Evolutionary conservation across 495 filamentous ascomycete species (phyloP), one percentile per base, ranked within the genome.

Genomic region (Poronia punctata): DNA sequence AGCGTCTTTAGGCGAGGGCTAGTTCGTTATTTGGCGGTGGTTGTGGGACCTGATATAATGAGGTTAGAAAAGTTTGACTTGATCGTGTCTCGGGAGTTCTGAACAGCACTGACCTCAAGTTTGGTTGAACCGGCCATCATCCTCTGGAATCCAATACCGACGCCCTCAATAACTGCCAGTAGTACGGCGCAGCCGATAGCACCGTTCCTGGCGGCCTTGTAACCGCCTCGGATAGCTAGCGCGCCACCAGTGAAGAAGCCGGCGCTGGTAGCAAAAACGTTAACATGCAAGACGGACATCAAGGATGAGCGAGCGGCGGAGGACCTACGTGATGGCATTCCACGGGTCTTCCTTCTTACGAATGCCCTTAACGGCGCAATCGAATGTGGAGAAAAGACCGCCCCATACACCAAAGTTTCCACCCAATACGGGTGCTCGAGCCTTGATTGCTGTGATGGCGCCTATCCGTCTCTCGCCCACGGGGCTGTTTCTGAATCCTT

Each of bases 391-490:
- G 68, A 98, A 97, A 28, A 97, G 57, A 48, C 92, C 92, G 54
- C 92, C 93, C 90, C 90, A 98, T 22, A 89, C 83, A 50, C 90
- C 92, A 49, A 98, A 98, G 72, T 98, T 98, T 47, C 92, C 92
- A 45, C 90, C 92, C 36, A 97, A 75, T 32, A 97, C 89, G 2
- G 92, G 92, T 21, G 92, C 93, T 46, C 92, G 82, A 38, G 88
- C 86, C 72, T 98, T 98, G 67, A 98, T 89, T 21, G 92, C 92
- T 50, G 93, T 96, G 64, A 98, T 67, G 30, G 93, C 87, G 50
- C 93, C 92, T 71, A 97, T 88, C 62, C 90, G 74, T 54, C 92
- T 78, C 75, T 97, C 93, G 53, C 92, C 92, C 62, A 94, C 87
- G 35, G 77, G 77, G 47, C 74, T 78, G 72, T 95, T 95, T 31